phyloP scores from a whole-genome alignment of 2,329 filamentous ascomycete species.

The Parafenestella ontariensis region DNA sequence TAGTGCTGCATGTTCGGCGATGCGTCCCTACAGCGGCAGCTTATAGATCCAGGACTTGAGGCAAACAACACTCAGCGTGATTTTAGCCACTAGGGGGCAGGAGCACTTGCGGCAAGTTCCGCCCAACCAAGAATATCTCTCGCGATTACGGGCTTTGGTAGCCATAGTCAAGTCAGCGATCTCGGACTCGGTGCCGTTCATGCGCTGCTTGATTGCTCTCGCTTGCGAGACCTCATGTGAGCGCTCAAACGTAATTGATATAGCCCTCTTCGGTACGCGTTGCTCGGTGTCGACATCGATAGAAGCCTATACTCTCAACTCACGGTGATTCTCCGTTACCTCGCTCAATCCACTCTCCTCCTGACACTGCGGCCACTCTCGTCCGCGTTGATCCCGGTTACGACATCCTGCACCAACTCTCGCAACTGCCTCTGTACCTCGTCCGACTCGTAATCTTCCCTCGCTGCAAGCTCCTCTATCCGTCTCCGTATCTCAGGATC shows the following conservation, averaged over 20 bases:
- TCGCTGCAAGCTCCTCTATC: slow-evolving; percentile 86
- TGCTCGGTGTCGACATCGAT: neutral
- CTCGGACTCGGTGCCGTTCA: neutral
- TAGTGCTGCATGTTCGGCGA: neutral
- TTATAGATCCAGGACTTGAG: neutral
- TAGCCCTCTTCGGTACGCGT: neutral
- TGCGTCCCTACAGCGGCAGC: neutral
- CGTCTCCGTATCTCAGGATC: slow-evolving; percentile 84
- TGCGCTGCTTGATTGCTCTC: neutral
- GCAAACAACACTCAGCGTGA: too few species aligned
- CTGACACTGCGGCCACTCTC: slow-evolving; percentile 61
- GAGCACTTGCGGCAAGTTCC: too few species aligned
- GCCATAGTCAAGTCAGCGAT: neutral
- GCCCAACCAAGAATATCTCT: neutral
- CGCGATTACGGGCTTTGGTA: neutral
- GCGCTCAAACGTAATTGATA: neutral
- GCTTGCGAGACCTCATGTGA: neutral
- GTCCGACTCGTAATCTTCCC: slow-evolving; percentile 82
- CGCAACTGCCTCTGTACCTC: slow-evolving; percentile 81
- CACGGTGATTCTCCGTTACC: neutral
- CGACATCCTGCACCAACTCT: slow-evolving; percentile 79
- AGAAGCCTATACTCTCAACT: neutral
- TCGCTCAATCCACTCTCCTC: slow-evolving; percentile 46
- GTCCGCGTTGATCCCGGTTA: slow-evolving; percentile 70
- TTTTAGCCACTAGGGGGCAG: too few species aligned